These are phyloP conservation scores for Chlamydomonas eustigma DNA, from an alignment of 139 green algal species.

Conservation along the genomic window DNA sequence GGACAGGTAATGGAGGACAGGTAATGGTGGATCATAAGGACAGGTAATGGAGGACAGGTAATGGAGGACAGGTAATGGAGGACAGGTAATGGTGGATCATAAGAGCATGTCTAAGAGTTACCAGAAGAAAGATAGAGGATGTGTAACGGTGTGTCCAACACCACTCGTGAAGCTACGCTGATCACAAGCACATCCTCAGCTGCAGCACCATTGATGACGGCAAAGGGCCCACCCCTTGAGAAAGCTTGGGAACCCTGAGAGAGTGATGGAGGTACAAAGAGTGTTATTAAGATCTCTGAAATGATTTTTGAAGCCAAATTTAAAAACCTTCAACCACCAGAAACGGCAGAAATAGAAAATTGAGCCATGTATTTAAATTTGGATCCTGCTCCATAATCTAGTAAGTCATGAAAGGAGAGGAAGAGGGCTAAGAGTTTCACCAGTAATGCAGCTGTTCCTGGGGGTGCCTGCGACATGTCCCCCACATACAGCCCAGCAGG, in stretches of 20 bases:
- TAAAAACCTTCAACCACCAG: no score
- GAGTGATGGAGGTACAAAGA: background rate
- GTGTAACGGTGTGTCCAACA: conserved; percentile 58
- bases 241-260: conserved; percentile 54
- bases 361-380: no score
- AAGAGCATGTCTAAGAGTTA: no score
- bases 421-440: conserved; percentile 30
- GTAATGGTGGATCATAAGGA: no score
- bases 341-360: no score
- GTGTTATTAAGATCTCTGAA: no score
- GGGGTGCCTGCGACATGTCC: conserved; percentile 48
- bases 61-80: no score
- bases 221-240: conserved; percentile 62
- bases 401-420: background rate
- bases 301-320: no score
- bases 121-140: conserved; percentile 61
- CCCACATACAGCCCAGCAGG: conserved; percentile 61
- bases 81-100: no score
- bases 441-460: conserved; percentile 29
- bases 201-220: conserved; percentile 60
- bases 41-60: no score
- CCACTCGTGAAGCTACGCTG: conserved; percentile 36
- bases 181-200: conserved; percentile 65
- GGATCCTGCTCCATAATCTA: no score
- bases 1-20: no score